A percentile compares a stretch with the other conserved stretches of the same genome.
Evolutionary conservation across 345 rosid species (phyloP).

Genomic region (Erysimum cheiranthoides): DNA sequence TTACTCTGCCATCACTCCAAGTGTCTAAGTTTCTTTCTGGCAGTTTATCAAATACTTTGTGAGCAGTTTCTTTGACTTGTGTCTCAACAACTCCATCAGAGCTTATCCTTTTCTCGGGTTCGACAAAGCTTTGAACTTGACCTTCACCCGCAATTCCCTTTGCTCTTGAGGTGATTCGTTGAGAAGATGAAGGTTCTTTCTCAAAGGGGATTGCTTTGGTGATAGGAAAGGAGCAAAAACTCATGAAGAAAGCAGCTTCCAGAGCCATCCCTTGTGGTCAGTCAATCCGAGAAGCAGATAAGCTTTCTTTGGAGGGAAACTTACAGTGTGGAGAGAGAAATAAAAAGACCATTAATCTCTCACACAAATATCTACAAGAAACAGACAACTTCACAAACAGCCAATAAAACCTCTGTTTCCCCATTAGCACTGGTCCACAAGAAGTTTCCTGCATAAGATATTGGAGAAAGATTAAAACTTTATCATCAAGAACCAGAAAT

Average conservation of each 20-base stretch:
- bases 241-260: constrained; percentile 40
- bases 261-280: constrained; percentile 25
- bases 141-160: constrained; percentile 14
- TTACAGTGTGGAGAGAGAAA: constrained; percentile 29
- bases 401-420: constrained; percentile 13
- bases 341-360: constrained; percentile 12
- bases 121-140: constrained; percentile 30
- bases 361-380: constrained; percentile 32
- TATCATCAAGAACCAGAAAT: background rate
- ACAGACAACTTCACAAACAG: constrained; percentile 38
- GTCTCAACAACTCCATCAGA: constrained; percentile 15
- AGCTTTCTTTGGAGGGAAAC: constrained; percentile 38
- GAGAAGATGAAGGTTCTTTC: constrained; percentile 32
- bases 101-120: background rate
- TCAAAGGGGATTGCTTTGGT: constrained; percentile 18
- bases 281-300: constrained; percentile 30
- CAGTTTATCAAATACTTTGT: background rate
- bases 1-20: background rate
- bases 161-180: background rate
- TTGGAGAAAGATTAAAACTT: background rate
- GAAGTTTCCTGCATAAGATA: constrained; percentile 8
- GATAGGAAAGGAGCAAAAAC: constrained; percentile 38
- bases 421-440: constrained; percentile 19
- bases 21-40: constrained; percentile 20
- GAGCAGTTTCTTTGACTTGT: constrained; percentile 23